Evolutionary conservation across 352 stramenopile species (phyloP), one percentile per base, ranked within the genome.

Genomic region (Globisporangium yorkense): DNA sequence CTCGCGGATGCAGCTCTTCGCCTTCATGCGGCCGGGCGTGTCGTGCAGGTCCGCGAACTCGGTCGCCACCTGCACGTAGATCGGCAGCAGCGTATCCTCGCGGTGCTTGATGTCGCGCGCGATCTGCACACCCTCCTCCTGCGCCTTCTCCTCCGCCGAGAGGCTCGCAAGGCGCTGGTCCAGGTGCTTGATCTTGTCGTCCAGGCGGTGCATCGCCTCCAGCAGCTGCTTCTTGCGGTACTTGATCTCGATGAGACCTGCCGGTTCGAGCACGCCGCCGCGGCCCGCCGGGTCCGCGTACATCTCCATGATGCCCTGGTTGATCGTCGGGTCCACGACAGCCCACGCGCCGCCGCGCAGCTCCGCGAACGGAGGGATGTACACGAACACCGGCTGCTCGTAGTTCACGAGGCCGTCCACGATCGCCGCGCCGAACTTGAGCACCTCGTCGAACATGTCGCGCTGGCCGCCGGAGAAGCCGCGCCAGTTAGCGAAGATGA

Each of bases 391-490:
- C 48, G 98, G 98, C 77, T 99, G 97, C 68, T 98, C 87, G 74
- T 98, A 99, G 54, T 89, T 92, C 44, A 99, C 97, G 54, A 99
- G 97, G 6, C 89, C 96, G 68, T 99, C 97, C 46, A 99, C 97
- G 71, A 99, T 99, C 49, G 98, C 87, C n/a, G 96, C 96, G 41
- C 98, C 98, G 70, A 99, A 99, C 79, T 99, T 99, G 65, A 99
- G 91, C 61, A 99, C 96, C 75, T 99, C 97, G 70, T 99, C 96
- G 75, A 99, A 99, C 97, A 99, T 99, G 68, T 99, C 98, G 58
- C 97, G 85, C 76, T 99, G 97, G 20, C 98, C 97, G 53, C 97
- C 98, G 33, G 94, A 99, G 79, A 99, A 99, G 49, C 98, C 98
- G 68, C 98, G 88, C 98, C 98, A 99, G 84, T 99, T 99, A 44